A percentile compares a stretch with the other conserved stretches of the same genome.
phyloP scores from a whole-genome alignment of 139 green algal species.

The Ulvella scutata region DNA sequence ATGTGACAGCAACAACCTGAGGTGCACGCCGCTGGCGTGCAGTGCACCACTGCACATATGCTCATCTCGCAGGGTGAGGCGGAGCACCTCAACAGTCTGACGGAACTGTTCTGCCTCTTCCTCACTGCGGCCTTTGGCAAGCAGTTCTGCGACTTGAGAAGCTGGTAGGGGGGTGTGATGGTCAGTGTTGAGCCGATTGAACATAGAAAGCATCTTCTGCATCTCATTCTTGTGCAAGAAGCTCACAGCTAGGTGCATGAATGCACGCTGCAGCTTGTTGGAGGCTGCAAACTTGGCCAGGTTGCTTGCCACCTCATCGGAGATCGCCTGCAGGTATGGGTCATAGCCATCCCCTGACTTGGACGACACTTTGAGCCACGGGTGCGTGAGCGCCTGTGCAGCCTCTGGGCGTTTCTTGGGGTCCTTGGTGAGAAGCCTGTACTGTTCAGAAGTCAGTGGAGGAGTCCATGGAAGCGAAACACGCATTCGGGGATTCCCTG shows the following conservation, averaged over 20 bases:
- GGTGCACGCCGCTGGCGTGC: no score
- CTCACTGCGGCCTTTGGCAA: neutral
- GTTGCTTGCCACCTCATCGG: neutral
- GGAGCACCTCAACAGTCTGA: neutral
- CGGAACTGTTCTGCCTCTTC: neutral
- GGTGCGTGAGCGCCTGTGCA: neutral
- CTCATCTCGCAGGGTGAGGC: neutral
- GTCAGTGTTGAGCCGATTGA: neutral
- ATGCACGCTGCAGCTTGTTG: neutral
- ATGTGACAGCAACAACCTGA: no score
- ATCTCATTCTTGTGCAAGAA: constrained; percentile 4
- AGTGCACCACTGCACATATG: neutral
- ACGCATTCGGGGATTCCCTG: no score
- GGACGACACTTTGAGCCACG: neutral
- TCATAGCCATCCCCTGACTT: neutral
- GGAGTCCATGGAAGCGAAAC: no score
- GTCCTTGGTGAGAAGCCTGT: constrained; percentile 2
- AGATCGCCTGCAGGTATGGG: constrained; percentile 1
- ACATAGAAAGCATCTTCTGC: constrained; percentile 2
- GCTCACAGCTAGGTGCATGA: constrained; percentile 3
- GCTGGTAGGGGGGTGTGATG: neutral
- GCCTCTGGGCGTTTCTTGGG: neutral
- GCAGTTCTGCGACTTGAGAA: neutral
- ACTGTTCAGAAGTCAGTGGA: no score
- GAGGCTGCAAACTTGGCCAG: constrained; percentile 1